phyloP scores from a whole-genome alignment of 352 stramenopile species.

The Phytophthora pseudosyringae region DNA sequence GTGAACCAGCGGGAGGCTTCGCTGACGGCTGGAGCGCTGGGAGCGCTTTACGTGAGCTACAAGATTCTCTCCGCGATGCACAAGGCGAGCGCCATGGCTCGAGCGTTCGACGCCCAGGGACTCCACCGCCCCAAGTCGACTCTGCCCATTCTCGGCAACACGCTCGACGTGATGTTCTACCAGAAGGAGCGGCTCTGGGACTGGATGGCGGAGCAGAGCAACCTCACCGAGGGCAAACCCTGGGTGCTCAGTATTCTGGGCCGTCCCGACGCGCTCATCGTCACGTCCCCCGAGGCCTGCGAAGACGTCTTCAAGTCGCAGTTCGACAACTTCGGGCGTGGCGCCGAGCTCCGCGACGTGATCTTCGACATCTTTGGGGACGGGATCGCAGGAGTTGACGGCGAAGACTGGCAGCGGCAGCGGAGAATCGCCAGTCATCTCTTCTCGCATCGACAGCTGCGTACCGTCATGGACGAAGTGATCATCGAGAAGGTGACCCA shows the following conservation, averaged over 20 bases:
- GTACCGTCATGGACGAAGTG: constrained; percentile 35
- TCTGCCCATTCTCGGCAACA: constrained; percentile 45
- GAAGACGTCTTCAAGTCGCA: constrained; percentile 49
- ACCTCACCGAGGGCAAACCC: constrained; percentile 38
- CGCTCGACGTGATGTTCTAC: constrained; percentile 43
- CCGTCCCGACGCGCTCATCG: constrained; percentile 37
- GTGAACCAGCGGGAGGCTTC: constrained; percentile 16
- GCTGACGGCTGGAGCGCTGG: constrained; percentile 8
- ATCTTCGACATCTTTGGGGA: constrained; percentile 54
- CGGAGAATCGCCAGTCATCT: constrained; percentile 78
- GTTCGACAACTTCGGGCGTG: constrained; percentile 55
- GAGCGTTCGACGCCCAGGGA: constrained; percentile 27
- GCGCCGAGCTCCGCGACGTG: constrained; percentile 28
- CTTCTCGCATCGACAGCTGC: constrained; percentile 50
- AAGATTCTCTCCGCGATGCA: constrained; percentile 13
- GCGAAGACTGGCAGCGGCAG: constrained; percentile 51
- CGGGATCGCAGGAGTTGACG: constrained; percentile 56
- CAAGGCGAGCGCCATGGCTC: constrained; percentile 15
- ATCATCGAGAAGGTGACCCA: constrained; percentile 36
- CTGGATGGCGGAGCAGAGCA: constrained; percentile 60
- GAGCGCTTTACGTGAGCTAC: constrained; percentile 24
- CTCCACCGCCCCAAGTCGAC: constrained; percentile 36
- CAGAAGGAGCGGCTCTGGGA: constrained; percentile 54
- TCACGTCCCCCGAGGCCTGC: constrained; percentile 38
- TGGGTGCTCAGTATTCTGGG: constrained; percentile 57